Conservation (phyloP, 1,284 basidiomycete species). For the Fomitopsis schrenkii region DNA sequence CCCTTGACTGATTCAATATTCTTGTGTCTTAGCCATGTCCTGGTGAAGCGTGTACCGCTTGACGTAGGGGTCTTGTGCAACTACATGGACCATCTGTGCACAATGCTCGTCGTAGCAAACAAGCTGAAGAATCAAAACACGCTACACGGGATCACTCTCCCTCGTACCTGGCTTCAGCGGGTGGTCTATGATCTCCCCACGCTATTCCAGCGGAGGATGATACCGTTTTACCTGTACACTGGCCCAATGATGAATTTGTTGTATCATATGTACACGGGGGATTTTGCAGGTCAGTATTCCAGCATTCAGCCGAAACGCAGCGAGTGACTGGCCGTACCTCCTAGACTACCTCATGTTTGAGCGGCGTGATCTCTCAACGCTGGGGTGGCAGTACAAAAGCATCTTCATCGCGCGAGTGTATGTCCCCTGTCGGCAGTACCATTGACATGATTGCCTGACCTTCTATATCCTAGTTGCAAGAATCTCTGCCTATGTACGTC, state of each 20-base stretch:
- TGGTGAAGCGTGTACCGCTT: slow-evolving; percentile 29
- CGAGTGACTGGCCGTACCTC: neutral
- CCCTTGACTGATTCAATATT: neutral
- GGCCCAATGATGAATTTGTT: slow-evolving; percentile 25
- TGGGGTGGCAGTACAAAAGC: slow-evolving; percentile 19
- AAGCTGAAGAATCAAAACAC: slow-evolving; percentile 17
- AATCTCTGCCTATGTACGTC: neutral
- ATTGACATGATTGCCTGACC: neutral
- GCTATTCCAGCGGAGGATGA: slow-evolving; percentile 2
- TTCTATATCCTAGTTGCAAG: neutral
- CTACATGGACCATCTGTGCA: slow-evolving; percentile 39
- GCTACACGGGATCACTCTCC: slow-evolving; percentile 42
- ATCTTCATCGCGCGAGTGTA: slow-evolving; percentile 39
- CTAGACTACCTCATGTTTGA: slow-evolving; percentile 29
- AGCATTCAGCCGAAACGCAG: neutral
- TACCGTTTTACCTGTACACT: slow-evolving; percentile 18
- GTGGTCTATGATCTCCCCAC: slow-evolving; percentile 11
- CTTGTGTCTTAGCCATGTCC: slow-evolving; percentile 33
- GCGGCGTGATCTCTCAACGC: slow-evolving; percentile 17
- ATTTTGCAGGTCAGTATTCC: slow-evolving; percentile 13
- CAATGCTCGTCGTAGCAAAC: slow-evolving; percentile 32
- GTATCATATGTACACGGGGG: slow-evolving; percentile 28
- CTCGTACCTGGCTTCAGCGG: slow-evolving; percentile 41
- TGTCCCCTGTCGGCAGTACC: slow-evolving; percentile 10
- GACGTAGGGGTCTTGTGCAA: slow-evolving; percentile 43